Evolutionary conservation across 202 grass and related monocot species (phyloP).

Genomic region (Musa balbisiana): DNA sequence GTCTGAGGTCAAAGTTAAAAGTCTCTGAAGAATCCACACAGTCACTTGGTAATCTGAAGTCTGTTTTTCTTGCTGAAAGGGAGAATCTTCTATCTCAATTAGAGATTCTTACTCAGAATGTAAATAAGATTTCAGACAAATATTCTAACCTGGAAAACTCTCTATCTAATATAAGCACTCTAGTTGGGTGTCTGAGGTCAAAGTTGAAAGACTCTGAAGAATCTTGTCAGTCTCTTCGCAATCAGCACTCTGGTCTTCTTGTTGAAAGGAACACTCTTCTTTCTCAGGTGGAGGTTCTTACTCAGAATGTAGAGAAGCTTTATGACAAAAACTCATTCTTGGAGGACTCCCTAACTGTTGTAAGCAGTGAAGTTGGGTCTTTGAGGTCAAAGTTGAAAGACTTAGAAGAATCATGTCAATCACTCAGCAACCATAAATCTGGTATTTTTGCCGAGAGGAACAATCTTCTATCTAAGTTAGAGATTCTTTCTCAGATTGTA

Average conservation of each 20-base stretch:
- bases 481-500: slow-evolving; percentile 1
- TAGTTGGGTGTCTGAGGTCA: not conserved
- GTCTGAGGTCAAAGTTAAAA: too few relatives aligned
- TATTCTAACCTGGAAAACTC: not conserved
- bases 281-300: not conserved
- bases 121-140: not conserved
- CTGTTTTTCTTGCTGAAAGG: slow-evolving; percentile 3
- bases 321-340: not conserved
- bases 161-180: not conserved
- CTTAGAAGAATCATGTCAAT: slow-evolving; percentile 13
- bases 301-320: not conserved
- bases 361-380: not conserved
- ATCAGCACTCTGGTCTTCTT: slow-evolving; percentile 5
- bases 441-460: not conserved
- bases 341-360: not conserved
- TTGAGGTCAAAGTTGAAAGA: slow-evolving; percentile 16
- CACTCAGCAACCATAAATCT: slow-evolving; percentile 6
- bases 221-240: not conserved
- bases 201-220: not conserved
- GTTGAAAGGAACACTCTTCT: not conserved
- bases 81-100: slow-evolving; percentile 42
- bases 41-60: slow-evolving; percentile 13
- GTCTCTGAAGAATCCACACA: slow-evolving; percentile 7
- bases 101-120: slow-evolving; percentile 5
- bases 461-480: not conserved